phyloP scores from a whole-genome alignment of 108 stramenopile species.

The Parietichytrium sp. region DNA sequence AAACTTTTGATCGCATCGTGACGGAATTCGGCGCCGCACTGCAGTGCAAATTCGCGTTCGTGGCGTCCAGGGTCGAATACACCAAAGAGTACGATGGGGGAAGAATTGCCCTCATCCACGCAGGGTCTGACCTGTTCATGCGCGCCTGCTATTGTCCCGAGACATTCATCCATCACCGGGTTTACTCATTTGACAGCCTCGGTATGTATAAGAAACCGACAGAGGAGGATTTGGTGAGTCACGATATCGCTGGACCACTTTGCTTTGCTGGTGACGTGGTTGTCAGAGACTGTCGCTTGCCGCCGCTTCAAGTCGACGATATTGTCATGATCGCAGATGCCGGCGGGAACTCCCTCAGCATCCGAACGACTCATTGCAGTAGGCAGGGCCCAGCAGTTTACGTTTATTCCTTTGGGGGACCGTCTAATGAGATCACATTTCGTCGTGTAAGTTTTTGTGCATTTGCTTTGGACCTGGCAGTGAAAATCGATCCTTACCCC shows the following conservation, averaged over 20 bases:
- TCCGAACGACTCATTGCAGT: conserved; percentile 43
- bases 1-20: conserved; percentile 6
- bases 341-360: conserved; percentile 47
- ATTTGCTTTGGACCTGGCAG: too few relatives aligned
- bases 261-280: conserved; percentile 53
- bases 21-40: conserved; percentile 47
- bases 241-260: conserved; percentile 50
- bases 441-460: too few relatives aligned
- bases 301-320: conserved; percentile 40
- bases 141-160: conserved; percentile 45
- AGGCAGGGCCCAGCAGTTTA: conserved; percentile 39
- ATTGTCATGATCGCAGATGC: conserved; percentile 40
- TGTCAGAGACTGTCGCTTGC: neutral
- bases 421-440: too few relatives aligned
- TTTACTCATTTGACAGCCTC: neutral
- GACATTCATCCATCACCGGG: neutral
- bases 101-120: conserved; percentile 44
- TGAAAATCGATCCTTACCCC: too few relatives aligned
- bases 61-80: conserved; percentile 35
- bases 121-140: conserved; percentile 47
- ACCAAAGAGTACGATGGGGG: conserved; percentile 40
- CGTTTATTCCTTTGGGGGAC: neutral
- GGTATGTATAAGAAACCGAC: neutral
- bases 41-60: conserved; percentile 19
- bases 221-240: conserved; percentile 15